Conservation (phyloP, 345 rosid species). For the Turritis glabra region DNA sequence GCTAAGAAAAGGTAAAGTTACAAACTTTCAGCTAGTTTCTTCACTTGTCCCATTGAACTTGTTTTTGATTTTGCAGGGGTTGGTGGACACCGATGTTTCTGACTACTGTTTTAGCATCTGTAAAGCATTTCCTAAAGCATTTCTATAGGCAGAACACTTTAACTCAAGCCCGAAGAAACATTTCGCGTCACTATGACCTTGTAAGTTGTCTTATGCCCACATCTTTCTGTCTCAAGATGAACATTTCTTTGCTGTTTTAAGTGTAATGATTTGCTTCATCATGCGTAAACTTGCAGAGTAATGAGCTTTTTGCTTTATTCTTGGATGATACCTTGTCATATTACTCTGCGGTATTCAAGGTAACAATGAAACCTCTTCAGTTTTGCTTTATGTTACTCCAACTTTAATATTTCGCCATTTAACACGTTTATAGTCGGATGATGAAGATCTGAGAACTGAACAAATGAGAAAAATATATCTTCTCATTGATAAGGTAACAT, state of each 20-base stretch:
- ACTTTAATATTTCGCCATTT: neutral
- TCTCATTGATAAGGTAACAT: conserved; percentile 69
- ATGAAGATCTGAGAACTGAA: conserved; percentile 63
- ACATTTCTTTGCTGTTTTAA: neutral
- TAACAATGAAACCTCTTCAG: conserved; percentile 2
- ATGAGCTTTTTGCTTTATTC: conserved; percentile 72
- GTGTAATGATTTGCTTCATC: neutral
- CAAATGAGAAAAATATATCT: conserved; percentile 69
- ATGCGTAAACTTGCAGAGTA: conserved; percentile 48
- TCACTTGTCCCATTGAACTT: neutral
- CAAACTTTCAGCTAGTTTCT: neutral
- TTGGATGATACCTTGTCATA: conserved; percentile 85
- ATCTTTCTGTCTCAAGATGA: neutral
- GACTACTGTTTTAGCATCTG: conserved; percentile 69
- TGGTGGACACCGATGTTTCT: conserved; percentile 88
- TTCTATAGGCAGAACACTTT: conserved; percentile 65
- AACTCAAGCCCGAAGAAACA: conserved; percentile 87
- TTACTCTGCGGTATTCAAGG: conserved; percentile 80
- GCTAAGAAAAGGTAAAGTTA: conserved; percentile 56
- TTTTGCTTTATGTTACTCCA: neutral
- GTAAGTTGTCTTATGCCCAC: conserved; percentile 19
- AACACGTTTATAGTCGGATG: conserved; percentile 41
- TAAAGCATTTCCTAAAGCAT: conserved; percentile 67
- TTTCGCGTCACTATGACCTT: conserved; percentile 89
- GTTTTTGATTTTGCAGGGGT: conserved; percentile 49